These are phyloP conservation scores for Pisolithus microcarpus DNA, from an alignment of 768 basidiomycete genomes.

Conservation along the genomic window DNA sequence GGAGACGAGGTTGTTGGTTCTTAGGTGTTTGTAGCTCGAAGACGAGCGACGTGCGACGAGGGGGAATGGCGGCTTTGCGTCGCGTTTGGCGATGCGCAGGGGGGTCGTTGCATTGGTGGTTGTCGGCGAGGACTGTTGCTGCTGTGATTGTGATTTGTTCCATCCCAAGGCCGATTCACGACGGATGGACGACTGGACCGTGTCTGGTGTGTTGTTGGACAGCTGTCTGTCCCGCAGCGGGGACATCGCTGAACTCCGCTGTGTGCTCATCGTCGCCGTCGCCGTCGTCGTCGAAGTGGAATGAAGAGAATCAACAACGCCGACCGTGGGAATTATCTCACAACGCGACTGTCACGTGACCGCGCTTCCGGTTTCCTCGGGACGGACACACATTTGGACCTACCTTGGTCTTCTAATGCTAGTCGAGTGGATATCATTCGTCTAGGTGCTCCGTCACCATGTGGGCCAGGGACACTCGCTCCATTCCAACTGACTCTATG, in stretches of 20 bases:
- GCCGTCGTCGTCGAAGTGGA: conserved; percentile 13
- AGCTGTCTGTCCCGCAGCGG: conserved; percentile 48
- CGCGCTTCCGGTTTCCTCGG: background rate
- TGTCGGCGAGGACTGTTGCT: conserved; percentile 1
- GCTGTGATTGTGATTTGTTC: conserved; percentile 35
- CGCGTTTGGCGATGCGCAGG: conserved; percentile 69
- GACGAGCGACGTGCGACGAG: conserved; percentile 62
- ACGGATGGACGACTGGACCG: conserved; percentile 55
- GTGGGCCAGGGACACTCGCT: too few species aligned
- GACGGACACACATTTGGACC: too few species aligned
- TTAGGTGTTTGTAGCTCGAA: conserved; percentile 73
- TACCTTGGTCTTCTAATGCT: too few species aligned
- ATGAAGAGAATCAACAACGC: conserved; percentile 8
- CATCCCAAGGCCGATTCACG: conserved; percentile 62
- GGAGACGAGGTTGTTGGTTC: conserved; percentile 70
- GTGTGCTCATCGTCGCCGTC: conserved; percentile 25
- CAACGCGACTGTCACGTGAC: conserved; percentile 12
- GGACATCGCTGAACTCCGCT: conserved; percentile 28
- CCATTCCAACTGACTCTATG: too few species aligned
- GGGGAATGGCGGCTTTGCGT: conserved; percentile 38
- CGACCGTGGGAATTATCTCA: conserved; percentile 8
- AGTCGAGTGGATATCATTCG: too few species aligned
- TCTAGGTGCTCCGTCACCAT: too few species aligned
- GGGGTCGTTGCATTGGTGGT: conserved; percentile 44
- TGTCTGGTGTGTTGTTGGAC: conserved; percentile 57